Percentiles rank a stretch among this genome's conserved stretches.
Evolutionary conservation across 805 yeast genomes (phyloP).

Genomic region (Blastobotrys muscicola): DNA sequence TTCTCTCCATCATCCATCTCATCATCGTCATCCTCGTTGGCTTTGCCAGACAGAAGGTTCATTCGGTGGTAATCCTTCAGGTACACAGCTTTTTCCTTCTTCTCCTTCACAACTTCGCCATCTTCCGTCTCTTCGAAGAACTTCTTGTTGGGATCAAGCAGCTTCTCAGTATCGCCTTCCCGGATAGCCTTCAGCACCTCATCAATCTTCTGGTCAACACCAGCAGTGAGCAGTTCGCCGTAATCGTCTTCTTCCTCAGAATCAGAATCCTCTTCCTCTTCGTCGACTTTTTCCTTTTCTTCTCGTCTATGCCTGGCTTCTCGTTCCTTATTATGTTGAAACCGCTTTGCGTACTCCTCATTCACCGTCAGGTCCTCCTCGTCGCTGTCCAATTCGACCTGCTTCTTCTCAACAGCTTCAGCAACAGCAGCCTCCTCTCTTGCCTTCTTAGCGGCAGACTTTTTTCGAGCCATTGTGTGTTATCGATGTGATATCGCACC

Average conservation of each 20-base stretch:
- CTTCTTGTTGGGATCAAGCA: constrained; percentile 57
- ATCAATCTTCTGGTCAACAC: constrained; percentile 70
- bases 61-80: constrained; percentile 88
- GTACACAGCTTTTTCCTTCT: constrained; percentile 64
- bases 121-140: constrained; percentile 65
- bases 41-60: constrained; percentile 61
- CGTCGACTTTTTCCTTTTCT: constrained; percentile 24
- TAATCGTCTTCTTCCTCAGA: constrained; percentile 81
- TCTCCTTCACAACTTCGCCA: constrained; percentile 17
- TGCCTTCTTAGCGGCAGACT: constrained; percentile 71
- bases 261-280: constrained; percentile 20
- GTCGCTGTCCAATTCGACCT: constrained; percentile 3
- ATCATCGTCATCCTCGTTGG: constrained; percentile 45
- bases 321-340: constrained; percentile 26
- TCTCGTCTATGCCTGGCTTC: constrained; percentile 22
- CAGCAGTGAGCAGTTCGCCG: constrained; percentile 81
- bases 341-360: constrained; percentile 22
- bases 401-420: constrained; percentile 4
- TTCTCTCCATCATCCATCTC: constrained; percentile 42
- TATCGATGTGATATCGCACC: background rate
- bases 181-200: constrained; percentile 64
- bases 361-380: constrained; percentile 14
- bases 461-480: constrained; percentile 67
- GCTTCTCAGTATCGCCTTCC: constrained; percentile 44
- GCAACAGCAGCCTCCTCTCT: constrained; percentile 33